Base-by-base conservation (phyloP, 1,139 yeast genomes). In the Yamadazyma dushanensis region DNA sequence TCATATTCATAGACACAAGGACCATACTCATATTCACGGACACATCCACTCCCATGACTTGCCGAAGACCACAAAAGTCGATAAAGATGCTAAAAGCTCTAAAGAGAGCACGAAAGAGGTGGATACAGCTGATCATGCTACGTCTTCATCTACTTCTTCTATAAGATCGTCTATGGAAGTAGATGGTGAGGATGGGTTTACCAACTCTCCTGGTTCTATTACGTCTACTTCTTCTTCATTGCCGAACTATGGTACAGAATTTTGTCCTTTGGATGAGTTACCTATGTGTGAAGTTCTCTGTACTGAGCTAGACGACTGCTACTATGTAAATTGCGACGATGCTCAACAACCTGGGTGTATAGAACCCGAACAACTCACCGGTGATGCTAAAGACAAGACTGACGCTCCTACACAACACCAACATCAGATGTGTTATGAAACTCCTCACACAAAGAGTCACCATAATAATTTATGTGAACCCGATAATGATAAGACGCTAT, bases 11-110 rank as follows among this genome's bases (percentile, higher is more conserved):
- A 77, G 74, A 49, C 83, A 78, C 50, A 67, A 71, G 42, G 77
- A 78, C 48, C 78, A 80, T 50, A 78, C 84, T 7, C 82, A 79
- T 46, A 78, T 80, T 16, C 87, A 80, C 51, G 87, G 86, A 3
- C 86, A 80, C 51, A 76, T 80, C 25, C 87, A 80, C 49, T 76
- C 69, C 40, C 74, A 68, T 36, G 73, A 67, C 39, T 7, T 26
- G 9, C 16, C 5, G 4, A 25, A 25, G 4, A 5, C n/a, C 10
- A 5, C n/a, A 3, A 14, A 21, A 29, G 19, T 8, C 16, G 26
- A 21, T 3, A 15, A 20, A 27, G 11, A 8, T n/a, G n/a, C n/a
- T n/a, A n/a, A n/a, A n/a, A n/a, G n/a, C n/a, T n/a, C n/a, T n/a
- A n/a, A n/a, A n/a, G n/a, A n/a, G 5, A 13, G 24, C 24, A 21